phyloP scores from a whole-genome alignment of 2,329 filamentous ascomycete genomes.

The Aureobasidium pullulans region DNA sequence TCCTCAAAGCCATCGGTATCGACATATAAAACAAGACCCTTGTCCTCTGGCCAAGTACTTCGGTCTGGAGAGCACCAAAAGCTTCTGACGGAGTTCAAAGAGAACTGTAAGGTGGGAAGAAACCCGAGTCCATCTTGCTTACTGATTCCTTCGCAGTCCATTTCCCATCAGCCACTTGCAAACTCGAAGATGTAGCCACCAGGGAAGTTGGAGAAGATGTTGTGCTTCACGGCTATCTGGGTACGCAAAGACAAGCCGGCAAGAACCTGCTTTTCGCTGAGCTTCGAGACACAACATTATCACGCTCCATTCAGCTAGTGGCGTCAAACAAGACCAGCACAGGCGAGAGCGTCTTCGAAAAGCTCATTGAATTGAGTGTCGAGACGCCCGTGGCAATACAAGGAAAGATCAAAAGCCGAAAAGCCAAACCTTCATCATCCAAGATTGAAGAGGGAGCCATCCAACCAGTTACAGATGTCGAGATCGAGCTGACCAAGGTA shows the following conservation, averaged over 20 bases:
- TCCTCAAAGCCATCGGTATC: background rate
- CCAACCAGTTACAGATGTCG: conserved; percentile 35
- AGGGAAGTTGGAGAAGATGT: conserved; percentile 33
- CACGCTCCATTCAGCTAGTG: conserved; percentile 26
- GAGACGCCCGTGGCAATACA: conserved; percentile 50
- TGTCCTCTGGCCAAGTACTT: background rate
- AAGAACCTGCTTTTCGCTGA: conserved; percentile 66
- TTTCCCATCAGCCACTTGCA: conserved; percentile 40
- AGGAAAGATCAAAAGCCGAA: conserved; percentile 41
- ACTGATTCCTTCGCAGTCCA: conserved; percentile 29
- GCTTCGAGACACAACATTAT: conserved; percentile 39
- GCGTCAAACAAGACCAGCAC: conserved; percentile 19
- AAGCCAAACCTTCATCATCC: conserved; percentile 19
- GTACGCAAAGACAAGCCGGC: conserved; percentile 58
- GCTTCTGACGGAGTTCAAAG: conserved; percentile 23
- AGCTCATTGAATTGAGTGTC: conserved; percentile 37
- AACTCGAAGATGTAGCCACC: conserved; percentile 22
- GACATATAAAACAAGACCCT: background rate
- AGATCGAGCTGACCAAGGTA: conserved; percentile 57
- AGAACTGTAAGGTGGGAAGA: conserved; percentile 13
- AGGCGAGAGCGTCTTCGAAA: conserved; percentile 13
- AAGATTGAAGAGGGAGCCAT: conserved; percentile 25
- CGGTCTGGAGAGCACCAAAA: background rate
- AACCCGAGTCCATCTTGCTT: background rate
- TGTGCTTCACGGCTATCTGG: conserved; percentile 63